phyloP scores from a whole-genome alignment of 129 eudicot genomes.

The Smallanthus sonchifolius region DNA sequence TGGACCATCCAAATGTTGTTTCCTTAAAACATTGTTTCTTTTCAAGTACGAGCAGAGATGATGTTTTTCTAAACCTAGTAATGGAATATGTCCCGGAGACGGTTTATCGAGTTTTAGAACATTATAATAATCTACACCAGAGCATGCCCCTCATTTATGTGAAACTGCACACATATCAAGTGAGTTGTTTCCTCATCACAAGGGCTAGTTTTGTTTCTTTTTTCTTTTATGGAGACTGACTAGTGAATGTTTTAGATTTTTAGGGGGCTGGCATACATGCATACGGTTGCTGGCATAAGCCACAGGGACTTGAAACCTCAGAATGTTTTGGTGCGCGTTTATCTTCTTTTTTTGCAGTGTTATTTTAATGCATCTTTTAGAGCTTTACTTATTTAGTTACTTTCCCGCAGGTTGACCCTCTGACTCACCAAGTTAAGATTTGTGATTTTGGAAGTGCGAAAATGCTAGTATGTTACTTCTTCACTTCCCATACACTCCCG shows the following conservation, averaged over 20 bases:
- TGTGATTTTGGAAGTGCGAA: constrained; percentile 99
- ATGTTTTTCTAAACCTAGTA: constrained; percentile 80
- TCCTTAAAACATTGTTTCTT: constrained; percentile 83
- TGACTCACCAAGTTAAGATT: constrained; percentile 79
- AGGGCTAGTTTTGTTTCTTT: not conserved
- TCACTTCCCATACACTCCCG: not conserved
- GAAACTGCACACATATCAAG: constrained; percentile 90
- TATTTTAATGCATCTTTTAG: not conserved
- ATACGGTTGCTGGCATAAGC: constrained; percentile 79
- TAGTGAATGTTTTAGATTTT: constrained; percentile 50
- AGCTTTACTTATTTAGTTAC: not conserved
- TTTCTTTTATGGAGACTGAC: constrained; percentile 5
- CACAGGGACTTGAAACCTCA: constrained; percentile 99
- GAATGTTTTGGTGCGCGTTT: constrained; percentile 61
- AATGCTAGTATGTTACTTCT: constrained; percentile 57
- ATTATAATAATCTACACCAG: constrained; percentile 62
- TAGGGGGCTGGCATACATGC: constrained; percentile 92
- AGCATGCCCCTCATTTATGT: constrained; percentile 89
- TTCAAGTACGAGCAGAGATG: constrained; percentile 76
- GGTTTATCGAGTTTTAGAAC: constrained; percentile 64
- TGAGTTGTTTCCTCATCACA: constrained; percentile 19
- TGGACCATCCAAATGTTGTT: constrained; percentile 89
- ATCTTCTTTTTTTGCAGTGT: not conserved
- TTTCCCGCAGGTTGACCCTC: constrained; percentile 66
- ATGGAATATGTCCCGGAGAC: constrained; percentile 95